A percentile compares a stretch with the other conserved stretches of the same genome.
Conservation (phyloP, 768 basidiomycete species). For the Mycena alexandri region DNA sequence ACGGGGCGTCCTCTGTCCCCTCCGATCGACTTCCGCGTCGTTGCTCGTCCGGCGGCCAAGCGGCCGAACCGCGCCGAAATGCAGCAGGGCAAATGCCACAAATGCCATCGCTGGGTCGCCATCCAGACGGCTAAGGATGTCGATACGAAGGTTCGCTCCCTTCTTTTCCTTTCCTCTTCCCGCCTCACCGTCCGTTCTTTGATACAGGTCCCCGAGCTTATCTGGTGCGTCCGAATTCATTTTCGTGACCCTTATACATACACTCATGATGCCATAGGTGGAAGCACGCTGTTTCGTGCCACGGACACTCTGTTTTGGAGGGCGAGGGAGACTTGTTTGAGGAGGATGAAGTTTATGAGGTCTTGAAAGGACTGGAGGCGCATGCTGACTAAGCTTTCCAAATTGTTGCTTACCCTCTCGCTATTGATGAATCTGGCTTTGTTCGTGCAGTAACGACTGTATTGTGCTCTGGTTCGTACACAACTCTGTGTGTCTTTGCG, state of each 20-base stretch:
- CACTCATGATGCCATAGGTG: conserved; percentile 60
- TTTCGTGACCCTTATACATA: neutral
- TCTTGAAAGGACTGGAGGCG: conserved; percentile 35
- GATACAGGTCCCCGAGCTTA: conserved; percentile 77
- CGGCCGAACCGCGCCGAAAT: conserved; percentile 73
- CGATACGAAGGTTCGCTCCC: conserved; percentile 71
- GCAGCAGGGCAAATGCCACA: conserved; percentile 83
- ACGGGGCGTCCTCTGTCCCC: conserved; percentile 84
- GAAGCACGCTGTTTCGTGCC: conserved; percentile 88
- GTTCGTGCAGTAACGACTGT: neutral
- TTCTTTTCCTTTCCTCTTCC: neutral
- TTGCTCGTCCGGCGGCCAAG: conserved; percentile 57
- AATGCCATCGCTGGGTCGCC: conserved; percentile 78
- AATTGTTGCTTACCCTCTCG: neutral
- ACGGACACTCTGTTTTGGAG: conserved; percentile 65
- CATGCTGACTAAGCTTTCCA: neutral
- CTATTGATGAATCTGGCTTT: neutral
- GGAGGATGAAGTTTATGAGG: conserved; percentile 60
- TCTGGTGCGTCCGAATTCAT: conserved; percentile 69
- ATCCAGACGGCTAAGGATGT: conserved; percentile 82
- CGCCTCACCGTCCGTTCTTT: neutral
- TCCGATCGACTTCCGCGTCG: conserved; percentile 70
- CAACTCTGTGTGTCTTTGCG: too few species aligned
- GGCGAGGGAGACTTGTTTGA: conserved; percentile 72
- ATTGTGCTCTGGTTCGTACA: too few species aligned